Base-by-base conservation (phyloP, 2,329 filamentous ascomycete species). In the Fusarium sp. region DNA sequence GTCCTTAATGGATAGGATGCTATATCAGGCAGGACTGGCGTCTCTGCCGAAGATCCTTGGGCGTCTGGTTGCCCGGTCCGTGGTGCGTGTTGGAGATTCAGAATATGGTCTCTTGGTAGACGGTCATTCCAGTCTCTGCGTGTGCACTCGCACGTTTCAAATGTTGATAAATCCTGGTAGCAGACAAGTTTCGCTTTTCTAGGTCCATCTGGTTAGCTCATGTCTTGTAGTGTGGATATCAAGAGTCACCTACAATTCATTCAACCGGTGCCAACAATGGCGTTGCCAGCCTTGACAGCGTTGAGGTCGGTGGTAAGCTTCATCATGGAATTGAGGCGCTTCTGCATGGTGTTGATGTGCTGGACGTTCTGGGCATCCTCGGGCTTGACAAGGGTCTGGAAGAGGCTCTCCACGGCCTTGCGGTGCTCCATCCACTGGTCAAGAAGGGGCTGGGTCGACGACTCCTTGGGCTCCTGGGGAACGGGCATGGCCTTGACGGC, bases 351-450 rank as follows among this genome's bases (percentile, higher is more conserved):
- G 64, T 77, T 78, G 73, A 90, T 83, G 60, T 85, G 83, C 65
- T 86, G 82, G 66, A 87, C 78, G 67, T 85, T 86, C 66, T 86
- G 82, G 57, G 82, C 77, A 66, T 86, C 85, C 68, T 84, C 82
- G 14, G 85, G 85, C 74, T 83, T 82, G 71, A 74, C 77, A 64
- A 86, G 82, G 50, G 79, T 80, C 57, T 81, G 79, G 46, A 90
- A 81, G 40, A 91, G 86, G 65, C 83, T 83, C 72, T 90, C 85
- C 54, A 93, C 84, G 36, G 84, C 85, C 74, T 84, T 85, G 78
- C 87, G 89, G 79, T 90, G 87, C 69, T 89, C 85, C 74, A 86
- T 80, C 86, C 86, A 89, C 72, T 86, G 81, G 65, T 86, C 82
- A 57, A 84, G 78, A 53, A 85, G 79, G 33, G 83, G 82, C 72